A percentile compares a stretch with the other conserved stretches of the same genome.
These are phyloP conservation scores for Mycena filopes DNA, from an alignment of 768 basidiomycete genomes.

Conservation along the genomic window DNA sequence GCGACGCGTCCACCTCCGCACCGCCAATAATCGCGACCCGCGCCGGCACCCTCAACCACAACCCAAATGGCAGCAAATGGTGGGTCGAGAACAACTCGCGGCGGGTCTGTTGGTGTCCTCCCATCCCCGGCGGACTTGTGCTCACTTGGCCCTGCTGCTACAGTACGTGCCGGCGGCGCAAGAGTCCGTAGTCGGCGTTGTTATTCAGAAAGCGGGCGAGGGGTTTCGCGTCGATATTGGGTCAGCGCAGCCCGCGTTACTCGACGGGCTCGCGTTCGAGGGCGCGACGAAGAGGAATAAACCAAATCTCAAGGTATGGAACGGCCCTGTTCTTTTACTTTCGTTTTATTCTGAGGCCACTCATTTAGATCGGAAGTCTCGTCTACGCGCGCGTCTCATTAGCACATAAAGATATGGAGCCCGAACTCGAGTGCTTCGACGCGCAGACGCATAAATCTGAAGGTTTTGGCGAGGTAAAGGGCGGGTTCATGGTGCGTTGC, in stretches of 20 bases:
- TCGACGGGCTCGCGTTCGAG: conserved; percentile 95
- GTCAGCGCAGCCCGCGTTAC: conserved; percentile 81
- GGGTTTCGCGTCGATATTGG: conserved; percentile 96
- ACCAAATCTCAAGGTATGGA: conserved; percentile 87
- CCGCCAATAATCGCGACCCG: conserved; percentile 66
- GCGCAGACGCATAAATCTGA: conserved; percentile 92
- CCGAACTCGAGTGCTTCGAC: conserved; percentile 96
- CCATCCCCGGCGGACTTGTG: conserved; percentile 7
- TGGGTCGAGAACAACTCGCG: conserved; percentile 91
- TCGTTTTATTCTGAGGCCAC: background rate
- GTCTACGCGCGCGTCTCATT: conserved; percentile 93
- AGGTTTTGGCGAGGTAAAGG: conserved; percentile 93
- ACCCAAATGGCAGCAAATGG: conserved; percentile 78
- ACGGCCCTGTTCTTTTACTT: background rate
- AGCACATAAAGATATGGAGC: conserved; percentile 98
- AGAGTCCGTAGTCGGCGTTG: conserved; percentile 88
- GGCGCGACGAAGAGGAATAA: conserved; percentile 94
- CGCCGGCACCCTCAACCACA: conserved; percentile 76
- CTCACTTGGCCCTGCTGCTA: conserved; percentile 13
- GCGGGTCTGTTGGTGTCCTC: conserved; percentile 67
- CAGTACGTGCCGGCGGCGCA: conserved; percentile 93
- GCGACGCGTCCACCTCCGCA: conserved; percentile 41
- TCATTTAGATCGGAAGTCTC: conserved; percentile 81
- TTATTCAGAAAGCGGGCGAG: conserved; percentile 86
- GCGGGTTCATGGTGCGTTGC: conserved; percentile 84